Evolutionary conservation across 257 asterid genomes (phyloP), one percentile per base, ranked within the genome.

Genomic region (Voacanga thouarsii): DNA sequence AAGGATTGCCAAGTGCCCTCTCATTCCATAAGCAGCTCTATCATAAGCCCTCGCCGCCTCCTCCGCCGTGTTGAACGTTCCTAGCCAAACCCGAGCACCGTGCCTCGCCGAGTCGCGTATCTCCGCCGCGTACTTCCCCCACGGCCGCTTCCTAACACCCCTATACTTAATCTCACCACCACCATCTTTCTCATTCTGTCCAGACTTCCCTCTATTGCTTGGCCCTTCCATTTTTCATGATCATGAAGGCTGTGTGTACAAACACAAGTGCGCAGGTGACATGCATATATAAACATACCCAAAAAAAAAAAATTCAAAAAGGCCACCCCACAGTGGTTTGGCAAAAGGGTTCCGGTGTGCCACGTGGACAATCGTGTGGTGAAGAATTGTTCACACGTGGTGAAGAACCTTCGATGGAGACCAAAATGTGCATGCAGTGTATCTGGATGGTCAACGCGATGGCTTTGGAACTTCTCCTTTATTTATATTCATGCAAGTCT

Each of bases 91-190:
- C 0, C 98, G 83, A 6, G 94, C 92, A 7, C 97, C 97, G 1
- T 86, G 89, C 12, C 81, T 70, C 1, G 85, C 79, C 0, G 90
- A 79, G 81, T 93, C 97, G 0, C 98, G 96, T 76, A 93, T 91
- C 87, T 93, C 98, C 18, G 97, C 98, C 15, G 97, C 97, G 50
- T 86, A 93, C 43, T 91, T 93, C 7, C 97, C 98, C 97, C 94
- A 93, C 30, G 92, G 92, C 76, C 97, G 86, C 90, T 82, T 88
- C 12, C 97, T 75, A 4, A 93, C 97, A 30, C 97, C 97, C 56
- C 97, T 76, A 0, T 89, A 93, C 84, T 86, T 90, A 11, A 90
- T 79, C 33, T 91, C 96, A 16, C 79, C 85, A 33, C 79, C 85
- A 3, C 60, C 82, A 0, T 51, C 68, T 1, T n/a, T 67, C 49